Evolutionary conservation across 768 basidiomycete genomes (phyloP).

Genomic region (Xerocomellus dryophilus): DNA sequence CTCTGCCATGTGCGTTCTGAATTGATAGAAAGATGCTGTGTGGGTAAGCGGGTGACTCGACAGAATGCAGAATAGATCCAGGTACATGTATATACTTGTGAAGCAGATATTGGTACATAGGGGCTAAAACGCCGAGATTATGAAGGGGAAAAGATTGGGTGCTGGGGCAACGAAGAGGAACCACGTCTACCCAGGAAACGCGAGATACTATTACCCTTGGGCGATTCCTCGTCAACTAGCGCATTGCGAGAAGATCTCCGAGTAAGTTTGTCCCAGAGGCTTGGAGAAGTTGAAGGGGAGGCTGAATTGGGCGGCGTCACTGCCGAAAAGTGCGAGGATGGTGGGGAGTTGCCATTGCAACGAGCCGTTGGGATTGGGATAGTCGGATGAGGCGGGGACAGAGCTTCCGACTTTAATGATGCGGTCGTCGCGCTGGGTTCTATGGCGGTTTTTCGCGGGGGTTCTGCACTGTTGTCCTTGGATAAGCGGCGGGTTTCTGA

Average conservation of each 20-base stretch:
- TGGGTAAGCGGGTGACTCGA: neutral
- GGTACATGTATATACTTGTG: neutral
- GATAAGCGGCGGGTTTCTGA: neutral
- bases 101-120: neutral
- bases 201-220: slow-evolving; percentile 16
- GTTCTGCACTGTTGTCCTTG: slow-evolving; percentile 5
- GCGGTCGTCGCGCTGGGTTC: neutral
- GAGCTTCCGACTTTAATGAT: neutral
- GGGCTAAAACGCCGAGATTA: neutral
- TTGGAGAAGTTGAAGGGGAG: slow-evolving; percentile 8
- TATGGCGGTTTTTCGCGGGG: neutral
- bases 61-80: neutral
- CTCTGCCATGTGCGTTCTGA: neutral
- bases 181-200: slow-evolving; percentile 21
- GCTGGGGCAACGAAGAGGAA: slow-evolving; percentile 6
- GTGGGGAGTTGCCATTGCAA: neutral
- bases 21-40: neutral
- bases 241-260: slow-evolving; percentile 17
- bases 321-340: neutral
- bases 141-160: neutral
- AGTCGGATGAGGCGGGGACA: neutral
- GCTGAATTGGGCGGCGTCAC: neutral
- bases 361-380: slow-evolving; percentile 6
- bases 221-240: slow-evolving; percentile 8
- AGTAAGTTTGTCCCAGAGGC: slow-evolving; percentile 26